phyloP scores from a whole-genome alignment of 129 eudicot genomes.

The Sambucus nigra region DNA sequence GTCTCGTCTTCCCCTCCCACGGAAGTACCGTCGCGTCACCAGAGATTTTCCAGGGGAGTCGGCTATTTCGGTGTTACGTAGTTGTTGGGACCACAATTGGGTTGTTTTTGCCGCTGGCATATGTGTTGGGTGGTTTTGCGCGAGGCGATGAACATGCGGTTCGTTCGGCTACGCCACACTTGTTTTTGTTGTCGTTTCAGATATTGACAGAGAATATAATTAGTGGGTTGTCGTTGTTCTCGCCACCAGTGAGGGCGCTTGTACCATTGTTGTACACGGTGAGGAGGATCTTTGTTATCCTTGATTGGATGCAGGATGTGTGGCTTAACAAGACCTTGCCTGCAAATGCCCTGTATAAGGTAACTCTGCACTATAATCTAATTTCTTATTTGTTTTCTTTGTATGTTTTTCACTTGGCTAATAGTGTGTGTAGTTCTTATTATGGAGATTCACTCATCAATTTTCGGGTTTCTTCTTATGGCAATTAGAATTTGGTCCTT shows the following conservation, averaged over 20 bases:
- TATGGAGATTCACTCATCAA: too few relatives aligned
- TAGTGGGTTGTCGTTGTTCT: slow-evolving; percentile 72
- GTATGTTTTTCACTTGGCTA: neutral
- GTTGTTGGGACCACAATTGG: slow-evolving; percentile 62
- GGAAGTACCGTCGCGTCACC: slow-evolving; percentile 10
- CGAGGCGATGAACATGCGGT: slow-evolving; percentile 86
- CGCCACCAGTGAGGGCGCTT: slow-evolving; percentile 92
- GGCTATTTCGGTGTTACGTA: slow-evolving; percentile 38
- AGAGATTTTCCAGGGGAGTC: slow-evolving; percentile 43
- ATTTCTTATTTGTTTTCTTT: neutral
- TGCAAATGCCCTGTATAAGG: slow-evolving; percentile 43
- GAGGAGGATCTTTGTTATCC: slow-evolving; percentile 58
- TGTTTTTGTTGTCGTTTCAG: slow-evolving; percentile 78
- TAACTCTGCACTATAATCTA: slow-evolving; percentile 10
- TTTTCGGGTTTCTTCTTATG: too few relatives aligned
- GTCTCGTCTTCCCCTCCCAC: slow-evolving; percentile 53
- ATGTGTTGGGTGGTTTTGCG: slow-evolving; percentile 82
- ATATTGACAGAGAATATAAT: slow-evolving; percentile 75
- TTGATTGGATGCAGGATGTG: slow-evolving; percentile 82
- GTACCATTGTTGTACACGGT: slow-evolving; percentile 77
- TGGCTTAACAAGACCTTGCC: slow-evolving; percentile 61
- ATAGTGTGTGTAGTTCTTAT: neutral
- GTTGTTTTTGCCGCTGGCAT: slow-evolving; percentile 72
- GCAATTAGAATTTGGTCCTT: too few relatives aligned
- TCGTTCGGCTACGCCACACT: slow-evolving; percentile 82